Percentiles rank a stretch among this genome's conserved stretches.
These are phyloP conservation scores for Trichoderma citrinoviride DNA, from an alignment of 2,329 filamentous ascomycete species.

Conservation along the genomic window DNA sequence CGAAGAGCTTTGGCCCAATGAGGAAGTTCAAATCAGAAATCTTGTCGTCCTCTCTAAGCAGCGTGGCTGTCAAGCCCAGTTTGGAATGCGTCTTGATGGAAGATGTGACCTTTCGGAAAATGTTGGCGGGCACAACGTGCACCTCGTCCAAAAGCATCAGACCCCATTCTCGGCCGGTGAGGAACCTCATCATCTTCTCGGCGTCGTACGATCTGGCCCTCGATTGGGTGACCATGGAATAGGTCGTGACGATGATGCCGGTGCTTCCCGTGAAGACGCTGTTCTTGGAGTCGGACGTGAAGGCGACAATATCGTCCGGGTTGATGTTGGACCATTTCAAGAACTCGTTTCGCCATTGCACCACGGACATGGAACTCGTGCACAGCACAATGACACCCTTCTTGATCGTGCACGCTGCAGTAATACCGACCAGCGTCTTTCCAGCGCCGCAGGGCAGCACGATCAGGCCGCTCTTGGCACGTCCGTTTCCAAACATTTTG, in stretches of 20 bases:
- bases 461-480: constrained; percentile 96
- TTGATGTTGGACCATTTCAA: constrained; percentile 97
- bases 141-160: constrained; percentile 97
- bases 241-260: constrained; percentile 95
- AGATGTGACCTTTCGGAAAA: constrained; percentile 91
- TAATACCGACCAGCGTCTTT: constrained; percentile 97
- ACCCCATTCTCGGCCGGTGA: constrained; percentile 88
- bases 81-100: constrained; percentile 95
- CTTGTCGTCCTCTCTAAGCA: constrained; percentile 96
- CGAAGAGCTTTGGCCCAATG: constrained; percentile 95
- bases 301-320: constrained; percentile 88
- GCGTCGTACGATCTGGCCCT: constrained; percentile 86
- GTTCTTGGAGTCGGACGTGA: constrained; percentile 90
- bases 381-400: constrained; percentile 94
- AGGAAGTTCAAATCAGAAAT: constrained; percentile 96
- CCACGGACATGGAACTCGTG: constrained; percentile 96
- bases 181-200: constrained; percentile 96
- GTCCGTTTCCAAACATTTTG: constrained; percentile 99
- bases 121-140: constrained; percentile 93
- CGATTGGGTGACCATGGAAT: constrained; percentile 97
- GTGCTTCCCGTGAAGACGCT: constrained; percentile 77
- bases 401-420: constrained; percentile 94
- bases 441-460: constrained; percentile 94
- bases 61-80: constrained; percentile 86
- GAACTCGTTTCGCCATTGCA: constrained; percentile 96